Evolutionary conservation across 495 filamentous ascomycete species (phyloP).

Genomic region (Thermochaetoides thermophila): DNA sequence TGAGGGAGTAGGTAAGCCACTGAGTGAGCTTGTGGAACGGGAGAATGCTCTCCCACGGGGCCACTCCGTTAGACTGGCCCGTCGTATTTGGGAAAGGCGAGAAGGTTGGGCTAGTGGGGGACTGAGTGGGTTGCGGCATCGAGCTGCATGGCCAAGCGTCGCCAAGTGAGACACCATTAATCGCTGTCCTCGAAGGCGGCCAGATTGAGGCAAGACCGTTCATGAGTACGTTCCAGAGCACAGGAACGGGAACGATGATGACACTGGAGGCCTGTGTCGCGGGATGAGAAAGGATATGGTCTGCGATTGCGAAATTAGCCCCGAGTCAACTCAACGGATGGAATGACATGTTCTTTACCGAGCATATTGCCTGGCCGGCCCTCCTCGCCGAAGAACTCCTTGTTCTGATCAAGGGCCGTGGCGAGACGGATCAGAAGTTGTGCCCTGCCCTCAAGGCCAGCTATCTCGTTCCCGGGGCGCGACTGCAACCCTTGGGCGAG

Average conservation of each 20-base stretch:
- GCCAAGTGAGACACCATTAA: conserved; percentile 78
- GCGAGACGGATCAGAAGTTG: conserved; percentile 63
- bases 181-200: conserved; percentile 75
- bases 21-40: conserved; percentile 77
- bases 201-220: conserved; percentile 77
- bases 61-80: conserved; percentile 26
- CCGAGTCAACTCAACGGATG: not conserved
- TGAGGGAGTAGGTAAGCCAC: conserved; percentile 72
- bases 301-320: conserved; percentile 27
- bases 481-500: conserved; percentile 76
- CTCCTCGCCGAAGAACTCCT: conserved; percentile 72
- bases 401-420: conserved; percentile 56
- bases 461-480: conserved; percentile 62
- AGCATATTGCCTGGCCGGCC: conserved; percentile 89
- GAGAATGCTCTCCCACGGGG: conserved; percentile 84
- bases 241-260: conserved; percentile 79
- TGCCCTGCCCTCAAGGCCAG: conserved; percentile 76
- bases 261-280: conserved; percentile 74
- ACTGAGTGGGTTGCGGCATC: conserved; percentile 57
- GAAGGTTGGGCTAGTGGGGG: conserved; percentile 25
- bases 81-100: conserved; percentile 32
- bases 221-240: conserved; percentile 80
- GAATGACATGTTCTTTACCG: conserved; percentile 36
- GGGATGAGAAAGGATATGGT: conserved; percentile 84
- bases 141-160: conserved; percentile 87